Percentiles rank a stretch among this genome's conserved stretches.
phyloP scores from a whole-genome alignment of 176 grass and related monocot genomes.

The Avena atlantica region DNA sequence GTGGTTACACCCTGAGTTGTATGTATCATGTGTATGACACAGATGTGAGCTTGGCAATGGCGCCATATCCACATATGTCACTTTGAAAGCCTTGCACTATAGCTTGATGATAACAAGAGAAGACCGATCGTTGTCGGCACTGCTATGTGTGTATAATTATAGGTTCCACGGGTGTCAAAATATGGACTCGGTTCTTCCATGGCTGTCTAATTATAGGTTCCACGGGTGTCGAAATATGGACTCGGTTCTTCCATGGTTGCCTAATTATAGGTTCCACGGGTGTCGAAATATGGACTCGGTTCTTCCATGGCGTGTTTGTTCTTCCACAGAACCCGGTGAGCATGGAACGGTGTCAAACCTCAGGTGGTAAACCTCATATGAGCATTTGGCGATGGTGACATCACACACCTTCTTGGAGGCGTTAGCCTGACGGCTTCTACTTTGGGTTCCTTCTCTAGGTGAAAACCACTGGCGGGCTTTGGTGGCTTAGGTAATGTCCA shows the following conservation, averaged over 20 bases:
- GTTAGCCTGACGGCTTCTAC: neutral
- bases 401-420: neutral
- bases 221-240: neutral
- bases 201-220: neutral
- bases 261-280: neutral
- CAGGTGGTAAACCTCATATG: neutral
- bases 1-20: slow-evolving; percentile 1
- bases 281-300: neutral
- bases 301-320: neutral
- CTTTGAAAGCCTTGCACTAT: neutral
- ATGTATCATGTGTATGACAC: neutral
- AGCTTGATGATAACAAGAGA: slow-evolving; percentile 11
- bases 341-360: neutral
- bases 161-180: neutral
- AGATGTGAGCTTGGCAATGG: neutral
- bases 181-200: neutral
- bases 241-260: neutral
- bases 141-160: neutral
- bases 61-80: neutral
- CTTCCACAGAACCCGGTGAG: neutral
- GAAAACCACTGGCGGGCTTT: neutral
- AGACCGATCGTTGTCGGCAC: neutral
- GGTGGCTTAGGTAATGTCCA: neutral
- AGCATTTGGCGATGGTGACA: neutral
- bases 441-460: neutral